Evolutionary conservation across 257 asterid species (phyloP).

Genomic region (Capsicum rhomboideum): DNA sequence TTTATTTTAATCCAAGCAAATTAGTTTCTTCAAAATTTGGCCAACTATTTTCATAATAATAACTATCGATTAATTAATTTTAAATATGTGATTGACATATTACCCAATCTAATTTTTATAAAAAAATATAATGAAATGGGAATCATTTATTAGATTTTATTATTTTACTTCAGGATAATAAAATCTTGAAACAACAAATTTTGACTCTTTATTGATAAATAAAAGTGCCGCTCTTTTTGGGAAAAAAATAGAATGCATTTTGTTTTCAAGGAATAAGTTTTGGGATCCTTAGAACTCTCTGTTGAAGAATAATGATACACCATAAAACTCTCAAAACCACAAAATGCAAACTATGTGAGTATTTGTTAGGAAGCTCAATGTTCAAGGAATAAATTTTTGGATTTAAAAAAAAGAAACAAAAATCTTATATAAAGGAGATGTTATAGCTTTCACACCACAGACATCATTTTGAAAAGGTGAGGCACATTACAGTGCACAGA

Average conservation of each 20-base stretch:
- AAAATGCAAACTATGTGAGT: neutral
- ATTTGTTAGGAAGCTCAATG: neutral
- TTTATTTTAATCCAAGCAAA: too few relatives aligned
- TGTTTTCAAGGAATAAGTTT: neutral
- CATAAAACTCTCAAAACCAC: neutral
- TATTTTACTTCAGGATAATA: neutral
- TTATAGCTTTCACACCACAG: neutral
- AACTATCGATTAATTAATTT: neutral
- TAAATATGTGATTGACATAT: neutral
- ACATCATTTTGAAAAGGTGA: neutral
- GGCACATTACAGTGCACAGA: neutral
- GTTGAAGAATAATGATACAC: neutral
- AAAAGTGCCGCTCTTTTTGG: neutral
- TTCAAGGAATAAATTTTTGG: neutral
- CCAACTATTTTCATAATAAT: too few relatives aligned
- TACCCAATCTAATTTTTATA: neutral
- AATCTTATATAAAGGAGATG: neutral
- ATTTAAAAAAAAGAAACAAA: neutral
- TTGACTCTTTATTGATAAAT: neutral
- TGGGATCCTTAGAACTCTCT: neutral
- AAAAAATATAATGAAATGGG: neutral
- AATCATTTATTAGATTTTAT: neutral
- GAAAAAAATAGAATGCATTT: neutral
- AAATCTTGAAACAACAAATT: neutral
- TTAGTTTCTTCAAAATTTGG: too few relatives aligned